These are phyloP conservation scores for Pichia inconspicua DNA, from an alignment of 1,139 yeast genomes.

Conservation along the genomic window DNA sequence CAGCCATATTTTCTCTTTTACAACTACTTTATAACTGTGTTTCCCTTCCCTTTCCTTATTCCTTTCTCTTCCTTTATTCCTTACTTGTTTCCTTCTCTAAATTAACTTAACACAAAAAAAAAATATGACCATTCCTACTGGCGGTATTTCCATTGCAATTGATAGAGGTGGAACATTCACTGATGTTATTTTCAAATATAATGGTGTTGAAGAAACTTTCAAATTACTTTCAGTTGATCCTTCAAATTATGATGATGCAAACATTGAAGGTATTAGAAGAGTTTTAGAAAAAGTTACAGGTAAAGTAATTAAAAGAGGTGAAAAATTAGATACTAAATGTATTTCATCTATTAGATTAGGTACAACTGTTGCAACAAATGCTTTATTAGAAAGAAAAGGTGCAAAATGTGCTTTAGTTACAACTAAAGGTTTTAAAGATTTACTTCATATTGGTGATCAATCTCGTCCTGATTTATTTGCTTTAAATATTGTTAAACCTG, in stretches of 20 bases:
- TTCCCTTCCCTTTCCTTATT: not conserved
- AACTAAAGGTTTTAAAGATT: slow-evolving; percentile 59
- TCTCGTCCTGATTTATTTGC: slow-evolving; percentile 66
- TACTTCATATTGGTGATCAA: slow-evolving; percentile 62
- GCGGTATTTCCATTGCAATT: slow-evolving; percentile 6
- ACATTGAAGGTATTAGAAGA: slow-evolving; percentile 81
- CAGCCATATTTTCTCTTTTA: not conserved
- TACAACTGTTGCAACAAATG: slow-evolving; percentile 72
- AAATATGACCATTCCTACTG: not conserved
- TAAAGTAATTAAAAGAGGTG: slow-evolving; percentile 40
- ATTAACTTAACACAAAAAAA: not conserved
- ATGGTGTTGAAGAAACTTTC: slow-evolving; percentile 37
- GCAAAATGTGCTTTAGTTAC: slow-evolving; percentile 55
- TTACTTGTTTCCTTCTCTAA: not conserved
- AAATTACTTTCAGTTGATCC: slow-evolving; percentile 85
- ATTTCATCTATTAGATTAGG: slow-evolving; percentile 65
- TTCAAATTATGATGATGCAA: slow-evolving; percentile 77
- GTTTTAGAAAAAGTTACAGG: slow-evolving; percentile 54
- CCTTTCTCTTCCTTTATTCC: not conserved
- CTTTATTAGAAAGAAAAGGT: slow-evolving; percentile 61
- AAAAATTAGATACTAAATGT: slow-evolving; percentile 33
- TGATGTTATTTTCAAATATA: slow-evolving; percentile 10
- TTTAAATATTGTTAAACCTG: slow-evolving; percentile 49
- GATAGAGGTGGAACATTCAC: slow-evolving; percentile 14
- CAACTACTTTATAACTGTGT: not conserved